Base-by-base conservation (phyloP, 2,329 filamentous ascomycete genomes). In the Phialophora chinensis region DNA sequence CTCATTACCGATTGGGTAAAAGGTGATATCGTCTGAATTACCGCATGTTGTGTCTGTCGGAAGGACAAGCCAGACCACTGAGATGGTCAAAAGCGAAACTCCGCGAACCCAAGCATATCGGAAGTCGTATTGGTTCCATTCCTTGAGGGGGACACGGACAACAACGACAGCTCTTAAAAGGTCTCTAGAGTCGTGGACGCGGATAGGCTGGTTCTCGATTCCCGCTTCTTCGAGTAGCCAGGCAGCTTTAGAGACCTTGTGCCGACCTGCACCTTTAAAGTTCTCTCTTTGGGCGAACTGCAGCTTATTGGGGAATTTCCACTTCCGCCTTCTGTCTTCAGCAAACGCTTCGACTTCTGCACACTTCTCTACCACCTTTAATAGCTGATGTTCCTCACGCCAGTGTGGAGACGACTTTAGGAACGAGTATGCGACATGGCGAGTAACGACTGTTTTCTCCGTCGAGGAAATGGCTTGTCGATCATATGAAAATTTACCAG, bases 61-160 rank as follows among this genome's bases (percentile, higher is more conserved):
- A 1, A 85, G 82, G 71, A 93, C 94, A 0, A 95, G 80, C 91
- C 91, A 95, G 0, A 90, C 82, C 0, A 93, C 85, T 62, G 89
- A 84, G 11, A 93, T 71, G 2, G 20, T 62, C 3, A 74, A 70
- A 2, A 74, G 73, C 0, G 75, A 60, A 8, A 83, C 78, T 1
- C 77, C 77, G 64, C 91, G 89, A 0, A 95, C 88, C 31, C 90
- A 87, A 0, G 87, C 90, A 73, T 90, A 89, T 90, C 91, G 93
- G 1, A 85, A 79, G n/a, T 79, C 76, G 1, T 82, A 52, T 8
- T 52, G 78, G 0, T 77, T 73, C 20, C 83, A 80, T 0, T 90
- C 10, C 17, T 6, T 47, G 17, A 20, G 0, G 38, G 27, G 27
- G 5, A 31, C 82, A 84, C n/a, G 86, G 82, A 1, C 83, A 80